phyloP scores from a whole-genome alignment of 225 moss, liverwort and hornwort genomes.

The Bryum argenteum region DNA sequence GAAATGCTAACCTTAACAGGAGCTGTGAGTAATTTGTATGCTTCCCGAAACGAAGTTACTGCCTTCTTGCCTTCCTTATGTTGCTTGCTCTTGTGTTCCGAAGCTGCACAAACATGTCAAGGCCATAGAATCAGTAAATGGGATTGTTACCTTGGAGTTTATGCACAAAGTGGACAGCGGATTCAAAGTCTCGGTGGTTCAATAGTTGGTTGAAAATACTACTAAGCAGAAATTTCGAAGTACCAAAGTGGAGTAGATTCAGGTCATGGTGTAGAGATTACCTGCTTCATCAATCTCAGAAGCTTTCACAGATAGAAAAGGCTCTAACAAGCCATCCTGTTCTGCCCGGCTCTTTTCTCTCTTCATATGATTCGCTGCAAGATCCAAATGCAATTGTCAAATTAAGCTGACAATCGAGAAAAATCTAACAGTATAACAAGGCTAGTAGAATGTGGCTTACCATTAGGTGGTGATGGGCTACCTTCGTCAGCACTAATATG shows the following conservation, averaged over 20 bases:
- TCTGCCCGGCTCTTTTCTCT: conserved; percentile 23
- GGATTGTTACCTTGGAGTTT: too few relatives aligned
- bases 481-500: conserved; percentile 12
- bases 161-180: too few relatives aligned
- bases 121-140: not conserved
- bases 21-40: conserved; percentile 66
- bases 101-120: conserved; percentile 49
- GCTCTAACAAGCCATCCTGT: conserved; percentile 55
- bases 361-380: conserved; percentile 27
- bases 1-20: conserved; percentile 67
- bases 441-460: not conserved
- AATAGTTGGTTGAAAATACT: too few relatives aligned
- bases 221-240: too few relatives aligned
- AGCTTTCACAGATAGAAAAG: conserved; percentile 55
- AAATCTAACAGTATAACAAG: too few relatives aligned
- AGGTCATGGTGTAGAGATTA: conserved; percentile 4
- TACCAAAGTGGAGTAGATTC: too few relatives aligned
- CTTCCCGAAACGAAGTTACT: conserved; percentile 67
- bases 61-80: conserved; percentile 45
- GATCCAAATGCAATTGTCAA: not conserved
- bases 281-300: conserved; percentile 42
- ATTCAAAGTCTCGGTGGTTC: too few relatives aligned
- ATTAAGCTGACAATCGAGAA: not conserved
- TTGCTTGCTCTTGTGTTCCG: conserved; percentile 30
- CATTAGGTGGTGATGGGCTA: conserved; percentile 31